Evolutionary conservation across 139 green algal species (phyloP), one percentile per base, ranked within the genome.

Genomic region (Diplosphaera chodatii): DNA sequence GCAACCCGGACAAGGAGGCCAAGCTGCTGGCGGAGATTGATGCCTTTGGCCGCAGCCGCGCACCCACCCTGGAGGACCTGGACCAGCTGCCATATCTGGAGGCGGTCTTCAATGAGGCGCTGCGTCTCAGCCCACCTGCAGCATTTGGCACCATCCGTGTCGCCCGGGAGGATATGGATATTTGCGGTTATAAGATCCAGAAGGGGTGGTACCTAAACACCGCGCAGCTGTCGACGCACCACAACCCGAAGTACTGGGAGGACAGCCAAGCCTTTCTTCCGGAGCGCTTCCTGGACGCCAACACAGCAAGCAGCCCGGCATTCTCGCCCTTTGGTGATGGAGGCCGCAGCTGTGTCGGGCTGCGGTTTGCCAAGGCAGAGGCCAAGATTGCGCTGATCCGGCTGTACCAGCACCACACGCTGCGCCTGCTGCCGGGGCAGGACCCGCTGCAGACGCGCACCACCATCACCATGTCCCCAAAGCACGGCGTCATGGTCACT

Each of bases 261-360:
- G 72, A 76, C 1, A 37, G 67, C 0, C 22, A 76, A 0, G 70
- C 77, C 28, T 90, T 87, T 72, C 40, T 73, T 32, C 84, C 84
- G 0, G 80, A 90, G 82, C 73, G 84, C 32, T 90, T 84, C 59
- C 30, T 89, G 73, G 55, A 72, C 40, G 80, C n/a, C n/a, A 77
- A 59, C 27, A 27, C 10, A 18, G 48, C 48, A 21, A 3, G 16
- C 16, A 25, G 16, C 22, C 16, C 48, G 22, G 48, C 48, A 25
- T 59, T 23, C 3, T 10, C 48, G 48, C 48, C 48, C 18, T 59
- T 59, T 25, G 48, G 48, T 25, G 48, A 59, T 59, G 80, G 80
- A 55, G 41, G 59, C 21, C 77, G 80, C 29, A 74, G 78, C 68
- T 88, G 83, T 59, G 65, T 86, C 25, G 83, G 80, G 16, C 75